Base-by-base conservation (phyloP, 768 basidiomycete species). In the Naganishia friedmannii region DNA sequence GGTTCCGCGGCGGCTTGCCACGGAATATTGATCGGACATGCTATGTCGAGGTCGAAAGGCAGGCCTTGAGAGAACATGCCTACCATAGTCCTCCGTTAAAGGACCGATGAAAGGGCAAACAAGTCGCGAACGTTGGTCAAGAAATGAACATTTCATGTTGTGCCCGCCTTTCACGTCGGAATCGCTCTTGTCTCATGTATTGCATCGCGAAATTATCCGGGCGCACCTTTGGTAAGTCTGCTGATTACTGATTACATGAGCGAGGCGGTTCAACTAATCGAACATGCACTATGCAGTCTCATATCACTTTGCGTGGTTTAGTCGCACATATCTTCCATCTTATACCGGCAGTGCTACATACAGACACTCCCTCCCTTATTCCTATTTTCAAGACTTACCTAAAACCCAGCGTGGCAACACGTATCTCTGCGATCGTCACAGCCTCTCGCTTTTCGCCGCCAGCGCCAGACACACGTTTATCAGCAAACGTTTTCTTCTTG, bases 401-500 rank as follows among this genome's bases (percentile, higher is more conserved):
- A 5, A 42, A 42, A 42, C 3, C 23, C 3, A 51, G 3, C 48
- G 23, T 21, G 6, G 23, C 48, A n/a, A n/a, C 15, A 51, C 3
- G 2, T 42, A 42, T 42, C 42, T 42, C 48, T 26, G 48, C 48
- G 48, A n/a, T 51, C n/a, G 48, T 21, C 13, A 26, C 12, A 26
- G 48, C 23, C 48, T n/a, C 3, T 13, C n/a, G n/a, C 48, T 51
- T 51, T 51, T 26, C 48, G 23, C n/a, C 48, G 23, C 48, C 48
- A 26, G 23, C 48, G n/a, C 12, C 23, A 51, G 48, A 63, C 37
- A 63, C 60, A 63, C 60, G 60, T 63, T 63, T 45, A 63, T 63
- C 39, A 42, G 60, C 26, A 63, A 63, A 63, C 60, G 60, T 63
- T 63, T 63, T 37, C 57, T 23, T 12, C 23, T 17, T 63, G 26